These are phyloP conservation scores for Sporobolomyces phaffii DNA, from an alignment of 768 basidiomycete genomes.

Conservation along the genomic window DNA sequence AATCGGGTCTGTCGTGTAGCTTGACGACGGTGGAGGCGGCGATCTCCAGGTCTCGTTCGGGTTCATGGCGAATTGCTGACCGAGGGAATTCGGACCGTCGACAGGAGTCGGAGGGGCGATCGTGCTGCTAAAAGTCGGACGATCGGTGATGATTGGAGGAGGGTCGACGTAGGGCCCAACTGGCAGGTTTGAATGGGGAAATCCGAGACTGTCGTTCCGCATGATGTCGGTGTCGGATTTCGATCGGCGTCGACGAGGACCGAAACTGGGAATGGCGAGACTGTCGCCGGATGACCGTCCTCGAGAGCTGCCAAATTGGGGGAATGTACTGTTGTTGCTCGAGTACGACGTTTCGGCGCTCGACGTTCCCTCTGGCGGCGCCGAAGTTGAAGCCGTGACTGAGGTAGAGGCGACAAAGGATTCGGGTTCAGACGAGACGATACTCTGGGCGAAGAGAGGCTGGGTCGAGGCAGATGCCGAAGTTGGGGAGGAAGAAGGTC, in stretches of 20 bases:
- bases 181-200: slow-evolving; percentile 10
- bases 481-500: not conserved
- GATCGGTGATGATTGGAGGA: not conserved
- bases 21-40: not conserved
- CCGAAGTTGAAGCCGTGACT: not conserved
- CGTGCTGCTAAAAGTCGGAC: not conserved
- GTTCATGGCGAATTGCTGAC: not conserved
- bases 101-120: not conserved
- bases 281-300: not conserved
- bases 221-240: slow-evolving; percentile 29
- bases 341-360: not conserved
- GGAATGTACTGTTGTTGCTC: not conserved
- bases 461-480: not conserved
- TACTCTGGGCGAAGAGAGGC: slow-evolving; percentile 17
- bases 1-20: not conserved
- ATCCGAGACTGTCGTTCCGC: slow-evolving; percentile 4
- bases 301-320: not conserved
- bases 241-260: slow-evolving; percentile 17
- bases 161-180: slow-evolving; percentile 4
- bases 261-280: not conserved
- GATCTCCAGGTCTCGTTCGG: not conserved
- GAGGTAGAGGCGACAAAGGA: not conserved
- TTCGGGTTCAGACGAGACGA: slow-evolving; percentile 27
- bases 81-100: not conserved
- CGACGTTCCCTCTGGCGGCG: not conserved